Evolutionary conservation across 352 stramenopile species (phyloP).

Genomic region (Phytophthora lateralis): DNA sequence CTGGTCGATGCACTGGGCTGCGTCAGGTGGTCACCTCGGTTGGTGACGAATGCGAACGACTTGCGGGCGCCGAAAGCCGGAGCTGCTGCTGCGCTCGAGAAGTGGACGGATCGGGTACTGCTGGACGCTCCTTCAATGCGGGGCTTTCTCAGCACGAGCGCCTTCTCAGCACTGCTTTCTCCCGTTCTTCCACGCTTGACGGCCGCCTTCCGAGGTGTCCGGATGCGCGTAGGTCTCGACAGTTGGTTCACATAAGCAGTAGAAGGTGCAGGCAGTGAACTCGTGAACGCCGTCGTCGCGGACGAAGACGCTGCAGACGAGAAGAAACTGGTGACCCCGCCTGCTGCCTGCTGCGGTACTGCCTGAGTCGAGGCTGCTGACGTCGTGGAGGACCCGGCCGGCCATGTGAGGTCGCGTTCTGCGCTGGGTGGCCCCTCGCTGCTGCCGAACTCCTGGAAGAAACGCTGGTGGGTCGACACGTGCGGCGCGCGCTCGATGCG

Average conservation of each 20-base stretch:
- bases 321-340: slow-evolving; percentile 20
- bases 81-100: slow-evolving; percentile 14
- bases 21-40: slow-evolving; percentile 9
- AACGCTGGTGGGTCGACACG: slow-evolving; percentile 60
- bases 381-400: slow-evolving; percentile 12
- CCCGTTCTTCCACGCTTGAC: slow-evolving; percentile 57
- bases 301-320: not conserved
- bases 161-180: slow-evolving; percentile 63
- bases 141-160: slow-evolving; percentile 53
- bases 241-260: slow-evolving; percentile 45
- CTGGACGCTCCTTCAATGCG: slow-evolving; percentile 35
- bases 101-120: slow-evolving; percentile 27
- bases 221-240: slow-evolving; percentile 45
- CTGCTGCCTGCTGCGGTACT: slow-evolving; percentile 7
- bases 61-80: slow-evolving; percentile 16
- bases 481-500: slow-evolving; percentile 54
- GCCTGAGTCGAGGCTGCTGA: slow-evolving; percentile 8
- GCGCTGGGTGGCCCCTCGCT: slow-evolving; percentile 48
- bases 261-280: slow-evolving; percentile 28
- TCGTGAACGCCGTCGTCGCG: slow-evolving; percentile 31
- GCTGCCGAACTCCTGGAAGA: slow-evolving; percentile 69
- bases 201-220: slow-evolving; percentile 60
- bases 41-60: slow-evolving; percentile 30
- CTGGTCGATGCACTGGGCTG: slow-evolving; percentile 10
- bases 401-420: slow-evolving; percentile 47